phyloP scores from a whole-genome alignment of 345 rosid species.

The Cardamine occulta region DNA sequence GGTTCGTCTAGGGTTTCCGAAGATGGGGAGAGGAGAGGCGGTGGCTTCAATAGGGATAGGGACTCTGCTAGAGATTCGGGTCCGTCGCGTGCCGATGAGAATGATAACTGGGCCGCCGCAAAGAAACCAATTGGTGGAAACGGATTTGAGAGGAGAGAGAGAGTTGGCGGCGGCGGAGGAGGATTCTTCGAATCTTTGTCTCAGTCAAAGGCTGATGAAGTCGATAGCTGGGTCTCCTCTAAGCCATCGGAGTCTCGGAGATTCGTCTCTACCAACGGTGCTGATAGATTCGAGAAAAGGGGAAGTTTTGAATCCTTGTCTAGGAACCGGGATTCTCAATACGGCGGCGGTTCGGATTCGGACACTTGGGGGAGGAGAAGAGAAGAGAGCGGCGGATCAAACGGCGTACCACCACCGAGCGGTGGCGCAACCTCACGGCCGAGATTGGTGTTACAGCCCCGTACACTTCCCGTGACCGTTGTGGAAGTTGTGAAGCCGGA shows the following conservation, averaged over 20 bases:
- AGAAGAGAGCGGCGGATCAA: conserved; percentile 52
- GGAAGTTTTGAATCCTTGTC: conserved; percentile 73
- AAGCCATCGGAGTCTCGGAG: conserved; percentile 54
- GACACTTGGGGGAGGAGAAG: conserved; percentile 81
- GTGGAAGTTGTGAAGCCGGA: conserved; percentile 36
- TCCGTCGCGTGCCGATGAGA: conserved; percentile 91
- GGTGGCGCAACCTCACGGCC: conserved; percentile 51
- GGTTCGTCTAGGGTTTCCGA: conserved; percentile 65
- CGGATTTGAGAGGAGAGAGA: conserved; percentile 65
- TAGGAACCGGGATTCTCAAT: conserved; percentile 54
- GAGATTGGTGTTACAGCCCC: conserved; percentile 78
- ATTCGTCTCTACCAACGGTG: conserved; percentile 39
- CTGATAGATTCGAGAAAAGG: conserved; percentile 56
- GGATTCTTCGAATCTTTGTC: conserved; percentile 69
- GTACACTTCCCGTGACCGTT: conserved; percentile 53
- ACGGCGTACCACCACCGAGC: conserved; percentile 19
- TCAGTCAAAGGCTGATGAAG: conserved; percentile 85
- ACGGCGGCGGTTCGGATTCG: conserved; percentile 53
- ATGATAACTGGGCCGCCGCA: conserved; percentile 77
- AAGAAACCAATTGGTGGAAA: conserved; percentile 60
- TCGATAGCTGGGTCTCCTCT: conserved; percentile 73
- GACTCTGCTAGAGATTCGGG: conserved; percentile 55
- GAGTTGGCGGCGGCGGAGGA: conserved; percentile 45
- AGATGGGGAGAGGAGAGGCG: conserved; percentile 47
- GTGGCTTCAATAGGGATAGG: conserved; percentile 42